A percentile compares a stretch with the other conserved stretches of the same genome.
Conservation (phyloP, 2,329 filamentous ascomycete genomes). For the Stemphylium vesicarium region DNA sequence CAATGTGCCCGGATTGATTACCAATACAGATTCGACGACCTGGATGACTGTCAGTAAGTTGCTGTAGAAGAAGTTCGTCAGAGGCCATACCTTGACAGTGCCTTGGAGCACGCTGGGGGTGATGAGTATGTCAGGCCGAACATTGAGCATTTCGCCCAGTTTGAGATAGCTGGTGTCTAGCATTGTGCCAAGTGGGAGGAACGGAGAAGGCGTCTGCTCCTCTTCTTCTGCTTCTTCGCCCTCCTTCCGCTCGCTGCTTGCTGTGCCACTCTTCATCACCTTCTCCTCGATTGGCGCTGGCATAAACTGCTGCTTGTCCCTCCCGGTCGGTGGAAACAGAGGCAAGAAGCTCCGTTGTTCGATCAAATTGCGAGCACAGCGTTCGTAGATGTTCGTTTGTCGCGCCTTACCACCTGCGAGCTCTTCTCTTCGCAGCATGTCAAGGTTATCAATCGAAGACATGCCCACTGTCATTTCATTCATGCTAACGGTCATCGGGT, state of each 20-base stretch:
- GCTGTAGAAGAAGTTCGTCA: neutral
- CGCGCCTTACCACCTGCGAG: constrained; percentile 62
- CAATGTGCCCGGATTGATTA: constrained; percentile 87
- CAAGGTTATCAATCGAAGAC: constrained; percentile 82
- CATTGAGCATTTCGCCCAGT: constrained; percentile 87
- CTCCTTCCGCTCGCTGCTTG: constrained; percentile 30
- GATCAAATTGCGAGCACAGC: constrained; percentile 78
- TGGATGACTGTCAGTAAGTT: constrained; percentile 46
- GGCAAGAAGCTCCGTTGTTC: constrained; percentile 93
- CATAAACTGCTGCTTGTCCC: constrained; percentile 68
- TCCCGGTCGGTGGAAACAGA: constrained; percentile 79
- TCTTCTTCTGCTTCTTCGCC: constrained; percentile 53
- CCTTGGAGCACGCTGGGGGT: constrained; percentile 82
- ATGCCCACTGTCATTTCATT: constrained; percentile 87
- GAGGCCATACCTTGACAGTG: constrained; percentile 75
- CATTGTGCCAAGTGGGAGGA: constrained; percentile 67
- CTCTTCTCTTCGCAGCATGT: constrained; percentile 80
- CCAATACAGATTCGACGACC: constrained; percentile 88
- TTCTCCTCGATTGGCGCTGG: constrained; percentile 45
- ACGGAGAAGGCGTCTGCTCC: constrained; percentile 55
- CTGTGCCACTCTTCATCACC: constrained; percentile 62
- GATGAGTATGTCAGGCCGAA: constrained; percentile 83
- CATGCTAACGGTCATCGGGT: constrained; percentile 85
- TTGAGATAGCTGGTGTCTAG: constrained; percentile 85
- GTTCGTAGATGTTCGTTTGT: constrained; percentile 68